These are phyloP conservation scores for Pseudotsuga menziesii DNA, from an alignment of 75 land plant genomes.

Conservation along the genomic window DNA sequence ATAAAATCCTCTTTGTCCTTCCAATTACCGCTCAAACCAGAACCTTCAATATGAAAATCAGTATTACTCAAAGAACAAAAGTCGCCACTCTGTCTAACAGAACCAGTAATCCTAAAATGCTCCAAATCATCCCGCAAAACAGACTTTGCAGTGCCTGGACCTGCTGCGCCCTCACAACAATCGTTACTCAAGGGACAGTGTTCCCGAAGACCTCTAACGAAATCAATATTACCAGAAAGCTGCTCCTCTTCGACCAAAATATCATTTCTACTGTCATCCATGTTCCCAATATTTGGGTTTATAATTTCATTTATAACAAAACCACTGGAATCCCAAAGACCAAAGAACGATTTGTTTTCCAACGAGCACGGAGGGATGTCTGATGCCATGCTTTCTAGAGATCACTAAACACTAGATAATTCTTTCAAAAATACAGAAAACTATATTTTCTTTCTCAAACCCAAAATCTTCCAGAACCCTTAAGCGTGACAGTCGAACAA, in stretches of 20 bases:
- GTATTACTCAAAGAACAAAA: neutral
- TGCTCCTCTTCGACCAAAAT: neutral
- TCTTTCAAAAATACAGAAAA: neutral
- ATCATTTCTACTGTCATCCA: neutral
- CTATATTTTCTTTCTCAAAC: no score
- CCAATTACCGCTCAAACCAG: conserved; percentile 2
- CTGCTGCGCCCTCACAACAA: neutral
- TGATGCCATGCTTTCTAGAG: no score
- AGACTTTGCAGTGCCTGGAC: neutral
- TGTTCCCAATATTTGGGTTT: neutral
- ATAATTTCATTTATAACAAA: neutral
- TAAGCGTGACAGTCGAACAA: neutral
- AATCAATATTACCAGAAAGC: neutral
- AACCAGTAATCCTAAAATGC: neutral
- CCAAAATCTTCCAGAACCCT: no score
- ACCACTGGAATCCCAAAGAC: no score
- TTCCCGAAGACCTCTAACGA: no score
- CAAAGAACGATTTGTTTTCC: neutral
- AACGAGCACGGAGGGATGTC: no score
- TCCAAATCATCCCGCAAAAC: neutral
- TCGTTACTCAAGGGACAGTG: no score
- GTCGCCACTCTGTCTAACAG: neutral
- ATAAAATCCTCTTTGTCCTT: neutral
- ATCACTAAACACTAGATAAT: neutral
- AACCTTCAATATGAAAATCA: neutral